Evolutionary conservation across 1,139 yeast genomes (phyloP), one percentile per base, ranked within the genome.

Genomic region (Saccharomyces hybrid): DNA sequence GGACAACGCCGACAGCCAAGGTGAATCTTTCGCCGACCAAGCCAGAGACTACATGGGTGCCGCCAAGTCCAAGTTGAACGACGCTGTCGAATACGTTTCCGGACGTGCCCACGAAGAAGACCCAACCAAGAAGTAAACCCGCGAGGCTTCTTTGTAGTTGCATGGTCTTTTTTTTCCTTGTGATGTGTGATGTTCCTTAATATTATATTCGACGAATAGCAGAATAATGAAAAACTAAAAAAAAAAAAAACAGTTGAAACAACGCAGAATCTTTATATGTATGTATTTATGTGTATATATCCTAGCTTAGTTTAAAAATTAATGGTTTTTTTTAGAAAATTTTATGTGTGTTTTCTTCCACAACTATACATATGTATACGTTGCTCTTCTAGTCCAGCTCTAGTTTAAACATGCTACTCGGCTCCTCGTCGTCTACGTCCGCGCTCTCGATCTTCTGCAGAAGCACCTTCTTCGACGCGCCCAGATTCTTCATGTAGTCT

Each of bases 31-130:
- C 50, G 69, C 76, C 55, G 86, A 83, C 56, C 77, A 84, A 55
- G 88, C 86, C 56, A 68, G 74, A 51, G 82, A 80, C 59, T 84
- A 83, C 71, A 74, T 80, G 53, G 87, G 81, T 53, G 74, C 77
- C 56, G 89, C 88, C 57, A 84, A 83, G 76, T 78, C 77, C 63
- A 78, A 78, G 63, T 75, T 82, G 57, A 76, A 78, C 56, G 81
- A 64, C 9, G 88, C 88, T 63, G 84, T 82, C 55, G 78, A 80
- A 67, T 82, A 81, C 71, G 80, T 83, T 51, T 78, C 84, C 31
- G 76, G 78, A 56, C 78, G 78, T 51, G 74, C 82, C 51, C 74
- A 82, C 60, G 87, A 85, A 59, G 72, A 75, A 56, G 82, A 38
- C 44, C 44, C 44, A 38, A 38, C 44, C n/a, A 38, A 38, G 44